These are phyloP conservation scores for Ettlia oleoabundans DNA, from an alignment of 139 green algal genomes.

Conservation along the genomic window DNA sequence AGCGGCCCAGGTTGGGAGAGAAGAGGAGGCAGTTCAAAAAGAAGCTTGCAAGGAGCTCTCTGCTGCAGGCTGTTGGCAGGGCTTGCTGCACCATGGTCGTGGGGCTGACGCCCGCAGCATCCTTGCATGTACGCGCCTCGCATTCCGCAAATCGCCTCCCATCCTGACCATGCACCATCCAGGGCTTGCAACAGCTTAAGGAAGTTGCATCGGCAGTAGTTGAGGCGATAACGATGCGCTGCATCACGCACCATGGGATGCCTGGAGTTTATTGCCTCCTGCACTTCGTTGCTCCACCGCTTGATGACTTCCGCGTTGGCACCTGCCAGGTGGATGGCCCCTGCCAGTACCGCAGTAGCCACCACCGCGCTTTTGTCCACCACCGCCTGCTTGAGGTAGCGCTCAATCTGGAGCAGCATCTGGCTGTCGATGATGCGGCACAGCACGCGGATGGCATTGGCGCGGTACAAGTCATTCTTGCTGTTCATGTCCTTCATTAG, in stretches of 20 bases:
- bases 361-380: constrained; percentile 92
- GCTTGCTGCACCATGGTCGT: too few species aligned
- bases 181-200: too few species aligned
- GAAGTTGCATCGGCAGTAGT: background rate
- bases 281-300: constrained; percentile 96
- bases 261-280: constrained; percentile 91
- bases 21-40: background rate
- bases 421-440: constrained; percentile 93
- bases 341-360: constrained; percentile 84
- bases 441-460: constrained; percentile 97
- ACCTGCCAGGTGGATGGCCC: constrained; percentile 80
- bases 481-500: constrained; percentile 99
- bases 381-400: constrained; percentile 98
- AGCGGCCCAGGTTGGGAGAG: background rate
- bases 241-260: constrained; percentile 87
- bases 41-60: too few species aligned
- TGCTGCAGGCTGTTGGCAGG: too few species aligned
- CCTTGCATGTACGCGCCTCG: too few species aligned
- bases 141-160: too few species aligned
- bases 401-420: constrained; percentile 91
- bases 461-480: constrained; percentile 93
- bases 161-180: too few species aligned
- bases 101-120: too few species aligned
- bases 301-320: constrained; percentile 94
- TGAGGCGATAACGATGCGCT: background rate